A percentile compares a stretch with the other conserved stretches of the same genome.
Evolutionary conservation across 1,139 yeast genomes (phyloP).

Genomic region (Pneumocystis carinii): DNA sequence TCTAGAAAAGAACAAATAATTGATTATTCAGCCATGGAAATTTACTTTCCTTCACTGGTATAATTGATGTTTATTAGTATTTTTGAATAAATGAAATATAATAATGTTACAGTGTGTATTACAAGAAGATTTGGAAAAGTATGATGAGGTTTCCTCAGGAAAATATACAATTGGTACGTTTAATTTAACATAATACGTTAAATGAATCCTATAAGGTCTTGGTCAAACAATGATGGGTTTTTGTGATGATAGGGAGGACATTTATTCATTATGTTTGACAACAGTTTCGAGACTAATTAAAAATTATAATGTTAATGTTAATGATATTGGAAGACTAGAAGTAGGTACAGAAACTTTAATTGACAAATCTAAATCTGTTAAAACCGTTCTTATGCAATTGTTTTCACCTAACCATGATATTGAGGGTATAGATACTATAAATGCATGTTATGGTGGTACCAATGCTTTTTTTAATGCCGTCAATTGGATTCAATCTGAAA

Average conservation of each 20-base stretch:
- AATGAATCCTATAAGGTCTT: conserved; percentile 77
- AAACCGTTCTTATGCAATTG: conserved; percentile 89
- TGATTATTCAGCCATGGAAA: background rate
- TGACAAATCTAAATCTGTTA: conserved; percentile 94
- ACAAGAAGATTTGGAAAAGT: conserved; percentile 75
- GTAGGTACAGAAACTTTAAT: conserved; percentile 96
- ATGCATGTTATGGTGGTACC: conserved; percentile 99
- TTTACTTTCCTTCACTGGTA: conserved; percentile 2
- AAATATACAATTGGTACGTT: conserved; percentile 82
- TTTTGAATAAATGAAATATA: background rate
- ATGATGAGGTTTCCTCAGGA: conserved; percentile 78
- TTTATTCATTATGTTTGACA: conserved; percentile 80
- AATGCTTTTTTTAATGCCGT: conserved; percentile 83
- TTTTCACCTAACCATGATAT: conserved; percentile 58
- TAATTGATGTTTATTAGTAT: background rate
- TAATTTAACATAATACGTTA: conserved; percentile 71
- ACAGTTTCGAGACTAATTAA: conserved; percentile 60
- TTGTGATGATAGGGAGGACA: conserved; percentile 33
- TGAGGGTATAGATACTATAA: conserved; percentile 91
- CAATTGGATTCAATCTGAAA: conserved; percentile 90
- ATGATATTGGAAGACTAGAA: conserved; percentile 81
- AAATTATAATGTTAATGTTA: conserved; percentile 69
- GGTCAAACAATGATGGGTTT: conserved; percentile 35
- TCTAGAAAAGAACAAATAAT: background rate
- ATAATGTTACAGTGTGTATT: conserved; percentile 45